Evolutionary conservation across 306 rosid species (phyloP).

Genomic region (Vicia faba): DNA sequence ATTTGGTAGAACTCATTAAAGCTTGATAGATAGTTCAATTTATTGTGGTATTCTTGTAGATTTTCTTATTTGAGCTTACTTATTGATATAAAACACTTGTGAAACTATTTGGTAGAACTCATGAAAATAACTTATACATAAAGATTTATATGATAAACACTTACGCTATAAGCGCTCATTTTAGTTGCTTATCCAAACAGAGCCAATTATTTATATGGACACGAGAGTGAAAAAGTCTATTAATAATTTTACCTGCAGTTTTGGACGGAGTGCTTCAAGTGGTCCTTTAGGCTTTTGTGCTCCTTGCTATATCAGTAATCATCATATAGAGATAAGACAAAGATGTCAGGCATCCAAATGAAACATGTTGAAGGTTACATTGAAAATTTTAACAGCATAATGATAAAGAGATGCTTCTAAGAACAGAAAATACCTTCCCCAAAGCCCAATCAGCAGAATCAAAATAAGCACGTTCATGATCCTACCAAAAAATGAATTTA

Average conservation of each 20-base stretch:
- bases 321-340: slow-evolving; percentile 36
- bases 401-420: not conserved
- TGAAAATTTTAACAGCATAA: slow-evolving; percentile 6
- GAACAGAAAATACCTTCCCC: slow-evolving; percentile 70
- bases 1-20: no score
- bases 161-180: no score
- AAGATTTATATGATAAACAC: no score
- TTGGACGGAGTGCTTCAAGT: slow-evolving; percentile 95
- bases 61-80: no score
- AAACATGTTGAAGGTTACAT: slow-evolving; percentile 24
- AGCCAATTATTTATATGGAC: not conserved
- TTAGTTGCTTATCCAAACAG: no score
- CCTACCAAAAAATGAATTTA: slow-evolving; percentile 54
- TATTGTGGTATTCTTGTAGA: no score
- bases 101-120: no score
- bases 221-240: not conserved
- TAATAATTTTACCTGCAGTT: slow-evolving; percentile 69
- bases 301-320: slow-evolving; percentile 65
- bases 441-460: slow-evolving; percentile 99
- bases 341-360: slow-evolving; percentile 36
- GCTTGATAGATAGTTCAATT: no score
- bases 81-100: no score
- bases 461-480: slow-evolving; percentile 95
- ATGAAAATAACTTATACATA: no score
- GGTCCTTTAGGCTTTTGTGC: slow-evolving; percentile 96